Evolutionary conservation across 2,329 filamentous ascomycete species (phyloP), one percentile per base, ranked within the genome.

Genomic region (Penicillium olsonii): DNA sequence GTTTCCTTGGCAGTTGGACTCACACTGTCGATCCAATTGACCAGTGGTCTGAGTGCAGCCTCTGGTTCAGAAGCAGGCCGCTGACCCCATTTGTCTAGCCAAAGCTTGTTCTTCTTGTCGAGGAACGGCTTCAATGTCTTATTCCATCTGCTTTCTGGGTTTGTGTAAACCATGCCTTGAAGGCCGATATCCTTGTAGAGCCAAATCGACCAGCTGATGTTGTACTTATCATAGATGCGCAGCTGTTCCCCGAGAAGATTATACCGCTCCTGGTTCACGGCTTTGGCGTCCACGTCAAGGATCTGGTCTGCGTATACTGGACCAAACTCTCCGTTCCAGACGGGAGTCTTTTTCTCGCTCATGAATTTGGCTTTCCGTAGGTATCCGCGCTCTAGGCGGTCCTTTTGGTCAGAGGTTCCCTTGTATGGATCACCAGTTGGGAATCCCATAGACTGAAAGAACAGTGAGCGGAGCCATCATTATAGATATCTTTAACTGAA

Each of bases 171-270:
- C 79, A 83, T 81, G 5, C 79, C 80, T 62, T 82, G 79, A 37
- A 78, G 73, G 0, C 80, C 78, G 33, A 83, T 76, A 50, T 83
- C 79, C 61, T 83, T 83, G 65, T 81, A 83, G 0, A 80, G 65
- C 80, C 80, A 83, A 59, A 85, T 85, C 12, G 70, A 78, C 83
- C 82, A 85, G 45, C 74, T 71, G 29, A 80, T 78, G 41, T 74
- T 64, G 50, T 78, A 65, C 62, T 77, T 74, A 44, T 77, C 74
- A 60, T 83, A 83, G 35, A 83, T 77, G 10, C 66, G 63, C 24
- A 83, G 63, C 58, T 80, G 77, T 14, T 74, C 71, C 11, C 72
- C 71, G 4, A 80, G 68, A 27, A 80, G 66, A 22, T 72, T 69
- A 57, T 77, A 77, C 4, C 77, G 67, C 37, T 72, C 67, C 43